Conservation (phyloP, 139 green algal species). For the Chlamydomonas sp. region DNA sequence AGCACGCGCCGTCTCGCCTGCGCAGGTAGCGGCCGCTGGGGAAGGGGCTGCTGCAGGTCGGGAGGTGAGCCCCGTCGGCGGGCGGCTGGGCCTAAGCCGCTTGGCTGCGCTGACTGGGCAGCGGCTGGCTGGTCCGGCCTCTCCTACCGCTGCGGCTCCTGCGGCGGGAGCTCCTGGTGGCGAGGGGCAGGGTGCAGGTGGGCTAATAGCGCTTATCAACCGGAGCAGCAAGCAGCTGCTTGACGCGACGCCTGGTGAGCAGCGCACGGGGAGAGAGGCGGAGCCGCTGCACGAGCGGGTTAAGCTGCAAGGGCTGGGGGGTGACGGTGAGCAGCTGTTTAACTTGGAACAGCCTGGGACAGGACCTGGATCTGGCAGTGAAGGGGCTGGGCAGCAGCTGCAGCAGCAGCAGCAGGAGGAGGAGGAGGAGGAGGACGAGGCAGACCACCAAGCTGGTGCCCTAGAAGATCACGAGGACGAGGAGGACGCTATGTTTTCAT, state of each 20-base stretch:
- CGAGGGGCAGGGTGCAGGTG: background rate
- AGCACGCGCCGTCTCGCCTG: background rate
- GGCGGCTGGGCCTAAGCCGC: background rate
- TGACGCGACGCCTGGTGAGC: constrained; percentile 2
- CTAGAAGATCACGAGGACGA: no score
- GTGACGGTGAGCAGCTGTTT: no score
- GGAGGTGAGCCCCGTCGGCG: no score
- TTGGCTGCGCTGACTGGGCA: background rate
- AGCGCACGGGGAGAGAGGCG: background rate
- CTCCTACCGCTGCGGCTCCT: no score
- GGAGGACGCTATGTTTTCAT: no score
- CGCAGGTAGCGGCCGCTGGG: background rate
- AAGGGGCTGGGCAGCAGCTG: background rate
- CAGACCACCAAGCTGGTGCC: background rate
- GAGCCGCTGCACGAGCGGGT: no score
- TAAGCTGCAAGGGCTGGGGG: no score
- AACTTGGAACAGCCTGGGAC: no score
- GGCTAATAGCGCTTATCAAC: constrained; percentile 39
- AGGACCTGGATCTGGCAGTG: no score
- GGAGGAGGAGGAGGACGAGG: constrained; percentile 27
- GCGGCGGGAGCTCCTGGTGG: background rate
- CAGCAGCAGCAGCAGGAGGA: constrained; percentile 30
- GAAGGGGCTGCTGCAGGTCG: no score
- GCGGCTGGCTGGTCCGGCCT: no score
- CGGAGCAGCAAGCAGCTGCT: constrained; percentile 25